Conservation (phyloP, 495 filamentous ascomycete genomes). For the Xylaria sp. region DNA sequence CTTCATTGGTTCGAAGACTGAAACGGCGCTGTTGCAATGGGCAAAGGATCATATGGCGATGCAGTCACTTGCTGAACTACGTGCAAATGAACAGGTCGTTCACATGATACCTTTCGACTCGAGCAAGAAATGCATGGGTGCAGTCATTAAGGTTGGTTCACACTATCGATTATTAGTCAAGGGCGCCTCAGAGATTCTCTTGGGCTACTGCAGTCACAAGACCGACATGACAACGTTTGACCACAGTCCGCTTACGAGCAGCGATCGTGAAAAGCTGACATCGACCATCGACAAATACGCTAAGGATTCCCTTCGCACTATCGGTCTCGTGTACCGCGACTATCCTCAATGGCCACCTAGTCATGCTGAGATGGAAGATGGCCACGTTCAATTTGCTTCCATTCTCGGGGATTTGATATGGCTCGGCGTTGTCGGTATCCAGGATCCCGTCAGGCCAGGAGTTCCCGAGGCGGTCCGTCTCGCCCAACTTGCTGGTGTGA, state of each 20-base stretch:
- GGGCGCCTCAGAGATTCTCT: constrained; percentile 74
- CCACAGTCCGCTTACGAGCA: constrained; percentile 40
- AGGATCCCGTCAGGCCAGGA: constrained; percentile 77
- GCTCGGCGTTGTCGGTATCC: constrained; percentile 75
- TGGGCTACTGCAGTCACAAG: constrained; percentile 62
- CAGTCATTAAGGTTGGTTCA: constrained; percentile 59
- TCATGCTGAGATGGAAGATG: constrained; percentile 63
- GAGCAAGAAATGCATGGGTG: constrained; percentile 74
- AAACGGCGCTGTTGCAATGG: constrained; percentile 72
- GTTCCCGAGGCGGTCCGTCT: constrained; percentile 77
- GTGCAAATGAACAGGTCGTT: constrained; percentile 62
- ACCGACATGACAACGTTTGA: constrained; percentile 35
- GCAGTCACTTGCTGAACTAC: constrained; percentile 61
- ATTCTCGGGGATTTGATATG: constrained; percentile 73
- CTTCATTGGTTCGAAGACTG: constrained; percentile 78
- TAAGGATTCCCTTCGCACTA: constrained; percentile 74
- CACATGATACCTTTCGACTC: constrained; percentile 76
- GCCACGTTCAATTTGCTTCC: constrained; percentile 68
- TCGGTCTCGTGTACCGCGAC: constrained; percentile 76
- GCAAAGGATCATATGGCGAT: constrained; percentile 70
- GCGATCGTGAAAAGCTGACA: constrained; percentile 51
- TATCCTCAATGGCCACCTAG: constrained; percentile 78
- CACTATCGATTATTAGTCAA: constrained; percentile 72
- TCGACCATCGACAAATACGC: constrained; percentile 69
- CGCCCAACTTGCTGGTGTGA: constrained; percentile 80